A percentile compares a stretch with the other conserved stretches of the same genome.
phyloP scores from a whole-genome alignment of 345 rosid species.

The Eucalyptus pauciflora region DNA sequence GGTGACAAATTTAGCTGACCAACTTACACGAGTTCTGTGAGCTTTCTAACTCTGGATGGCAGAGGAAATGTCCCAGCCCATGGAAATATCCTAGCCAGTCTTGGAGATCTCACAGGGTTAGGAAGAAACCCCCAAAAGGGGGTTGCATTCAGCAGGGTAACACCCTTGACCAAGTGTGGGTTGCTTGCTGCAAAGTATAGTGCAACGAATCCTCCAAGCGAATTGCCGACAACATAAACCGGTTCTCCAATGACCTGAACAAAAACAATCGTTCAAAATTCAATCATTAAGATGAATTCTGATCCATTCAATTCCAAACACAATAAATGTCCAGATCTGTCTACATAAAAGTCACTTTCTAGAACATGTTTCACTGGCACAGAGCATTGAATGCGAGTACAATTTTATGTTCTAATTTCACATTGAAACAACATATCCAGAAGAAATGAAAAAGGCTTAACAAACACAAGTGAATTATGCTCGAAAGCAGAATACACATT shows the following conservation, averaged over 20 bases:
- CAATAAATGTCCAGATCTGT: not conserved
- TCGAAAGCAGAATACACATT: not conserved
- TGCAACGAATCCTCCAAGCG: conserved; percentile 88
- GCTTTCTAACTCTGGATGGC: conserved; percentile 65
- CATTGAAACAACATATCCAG: not conserved
- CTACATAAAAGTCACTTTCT: not conserved
- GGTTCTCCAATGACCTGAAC: conserved; percentile 85
- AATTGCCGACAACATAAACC: conserved; percentile 81
- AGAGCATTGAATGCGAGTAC: not conserved
- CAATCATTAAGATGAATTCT: not conserved
- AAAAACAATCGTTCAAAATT: not conserved
- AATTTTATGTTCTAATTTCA: not conserved
- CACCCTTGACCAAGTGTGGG: conserved; percentile 84
- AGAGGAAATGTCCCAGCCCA: conserved; percentile 94
- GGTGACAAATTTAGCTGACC: not conserved
- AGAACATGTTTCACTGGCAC: not conserved
- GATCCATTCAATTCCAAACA: not conserved
- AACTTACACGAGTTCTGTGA: conserved; percentile 64
- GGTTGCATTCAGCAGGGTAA: conserved; percentile 85
- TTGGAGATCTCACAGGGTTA: conserved; percentile 67
- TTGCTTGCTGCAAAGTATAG: conserved; percentile 76
- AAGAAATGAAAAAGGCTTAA: not conserved
- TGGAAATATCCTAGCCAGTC: conserved; percentile 57
- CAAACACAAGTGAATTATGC: not conserved
- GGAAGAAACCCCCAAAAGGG: conserved; percentile 99